Base-by-base conservation (phyloP, 768 basidiomycete species). In the Infundibulicybe gibba region DNA sequence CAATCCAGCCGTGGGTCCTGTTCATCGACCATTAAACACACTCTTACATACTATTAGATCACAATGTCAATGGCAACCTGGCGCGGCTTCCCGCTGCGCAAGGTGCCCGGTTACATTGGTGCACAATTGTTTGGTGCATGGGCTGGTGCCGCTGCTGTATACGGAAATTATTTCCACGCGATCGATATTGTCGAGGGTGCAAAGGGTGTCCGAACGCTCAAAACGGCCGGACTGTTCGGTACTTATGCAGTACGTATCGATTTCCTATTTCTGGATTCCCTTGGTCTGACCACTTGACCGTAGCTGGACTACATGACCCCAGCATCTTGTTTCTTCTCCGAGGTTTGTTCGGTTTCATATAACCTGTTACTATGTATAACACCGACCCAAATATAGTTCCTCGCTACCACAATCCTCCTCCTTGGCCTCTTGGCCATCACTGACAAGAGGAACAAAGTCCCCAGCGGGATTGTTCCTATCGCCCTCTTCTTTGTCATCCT, bases 21-120 rank as follows among this genome's bases (percentile, higher is more conserved):
- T 2, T 5, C 31, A 37, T 20, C 39, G n/a, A 15, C 25, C 40
- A 19, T 40, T 35, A 9, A 21, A 25, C 44, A 25, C 38, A 14
- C 25, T 21, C 19, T 41, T 19, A 25, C 25, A 25, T 25, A 8
- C 25, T 25, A 44, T 3, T 40, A 85, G 83, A 72, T 90, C 19
- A 92, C 89, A 14, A 63, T 92, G 43, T 73, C 80, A 10, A 56
- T 90, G 40, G 86, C 85, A 3, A 69, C 78, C 2, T 81, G 81
- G 61, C 80, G 89, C 51, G 86, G 91, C 59, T 89, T 90, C 0
- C 90, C 90, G 0, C 72, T 55, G 69, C 60, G 50, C 25, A 25
- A 25, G 25, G 25, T 25, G 25, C 25, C 65, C 1, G 54, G 52
- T 0, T 83, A 75, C 57, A 68, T 80, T 45, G 53, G 74, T 25